A percentile compares a stretch with the other conserved stretches of the same genome.
Evolutionary conservation across 2,329 filamentous ascomycete species (phyloP).

Genomic region (Alternaria rosae): DNA sequence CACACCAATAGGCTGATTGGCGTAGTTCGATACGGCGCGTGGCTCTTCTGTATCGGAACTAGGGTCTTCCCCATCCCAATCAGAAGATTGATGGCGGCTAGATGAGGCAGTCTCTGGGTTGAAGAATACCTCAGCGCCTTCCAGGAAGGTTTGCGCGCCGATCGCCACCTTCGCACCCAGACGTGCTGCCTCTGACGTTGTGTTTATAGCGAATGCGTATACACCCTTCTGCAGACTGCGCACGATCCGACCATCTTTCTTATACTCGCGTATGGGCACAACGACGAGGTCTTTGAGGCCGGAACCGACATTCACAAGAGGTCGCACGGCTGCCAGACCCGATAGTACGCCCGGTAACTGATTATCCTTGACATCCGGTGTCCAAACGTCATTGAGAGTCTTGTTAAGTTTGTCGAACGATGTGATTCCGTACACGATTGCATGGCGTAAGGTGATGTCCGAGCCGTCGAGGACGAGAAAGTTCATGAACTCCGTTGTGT

Average conservation of each 20-base stretch:
- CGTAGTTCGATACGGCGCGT: conserved; percentile 88
- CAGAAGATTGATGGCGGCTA: conserved; percentile 32
- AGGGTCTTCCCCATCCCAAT: conserved; percentile 64
- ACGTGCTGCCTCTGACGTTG: conserved; percentile 91
- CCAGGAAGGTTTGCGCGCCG: conserved; percentile 90
- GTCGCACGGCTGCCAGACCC: conserved; percentile 87
- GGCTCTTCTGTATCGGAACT: conserved; percentile 72
- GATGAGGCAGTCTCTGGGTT: conserved; percentile 45
- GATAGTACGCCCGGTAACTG: conserved; percentile 90
- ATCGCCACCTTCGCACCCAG: conserved; percentile 93
- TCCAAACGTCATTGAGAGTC: conserved; percentile 95
- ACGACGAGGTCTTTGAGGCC: conserved; percentile 87
- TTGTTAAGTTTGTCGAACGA: conserved; percentile 91
- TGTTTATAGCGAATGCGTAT: conserved; percentile 87
- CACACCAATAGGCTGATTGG: conserved; percentile 90
- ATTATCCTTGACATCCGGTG: conserved; percentile 86
- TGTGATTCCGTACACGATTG: conserved; percentile 89
- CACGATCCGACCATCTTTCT: conserved; percentile 90
- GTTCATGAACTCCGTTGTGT: conserved; percentile 98
- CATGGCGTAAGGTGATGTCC: conserved; percentile 83
- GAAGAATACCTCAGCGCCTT: conserved; percentile 85
- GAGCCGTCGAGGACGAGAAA: conserved; percentile 91
- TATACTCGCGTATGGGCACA: conserved; percentile 90
- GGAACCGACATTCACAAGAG: conserved; percentile 87
- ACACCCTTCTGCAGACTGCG: conserved; percentile 93